Evolutionary conservation across 1,139 yeast species (phyloP).

Genomic region (Saccharomycopsis hybrid): DNA sequence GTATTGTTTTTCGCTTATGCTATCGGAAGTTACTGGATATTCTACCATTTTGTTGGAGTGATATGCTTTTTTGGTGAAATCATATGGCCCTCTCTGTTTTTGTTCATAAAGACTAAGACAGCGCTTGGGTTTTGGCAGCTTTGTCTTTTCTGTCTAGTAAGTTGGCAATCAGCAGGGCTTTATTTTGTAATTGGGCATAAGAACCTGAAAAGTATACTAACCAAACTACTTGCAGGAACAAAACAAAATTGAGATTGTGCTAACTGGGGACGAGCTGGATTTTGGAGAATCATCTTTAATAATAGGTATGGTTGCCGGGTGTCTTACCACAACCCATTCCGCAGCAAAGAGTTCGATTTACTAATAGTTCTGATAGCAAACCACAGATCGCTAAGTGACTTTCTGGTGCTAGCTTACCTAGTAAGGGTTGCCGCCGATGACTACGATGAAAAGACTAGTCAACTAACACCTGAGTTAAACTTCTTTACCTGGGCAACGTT

Average conservation of each 20-base stretch:
- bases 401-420: constrained; percentile 26
- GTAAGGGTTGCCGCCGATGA: constrained; percentile 24
- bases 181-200: neutral
- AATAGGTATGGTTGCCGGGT: constrained; percentile 1
- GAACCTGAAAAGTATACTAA: neutral
- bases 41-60: constrained; percentile 10
- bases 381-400: constrained; percentile 28
- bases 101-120: constrained; percentile 9
- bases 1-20: neutral
- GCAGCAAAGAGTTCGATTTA: no score
- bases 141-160: constrained; percentile 13
- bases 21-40: constrained; percentile 7
- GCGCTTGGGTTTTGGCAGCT: constrained; percentile 16
- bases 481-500: constrained; percentile 58
- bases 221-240: constrained; percentile 9
- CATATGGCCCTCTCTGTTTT: constrained; percentile 14
- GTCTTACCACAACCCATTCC: neutral
- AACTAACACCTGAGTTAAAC: constrained; percentile 25
- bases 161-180: neutral
- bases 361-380: no score
- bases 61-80: constrained; percentile 7
- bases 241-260: constrained; percentile 15
- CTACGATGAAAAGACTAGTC: constrained; percentile 19
- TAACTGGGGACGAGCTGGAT: constrained; percentile 17
- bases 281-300: constrained; percentile 16